Conservation (phyloP, 805 yeast species). For the Candida khao-thaluensis region DNA sequence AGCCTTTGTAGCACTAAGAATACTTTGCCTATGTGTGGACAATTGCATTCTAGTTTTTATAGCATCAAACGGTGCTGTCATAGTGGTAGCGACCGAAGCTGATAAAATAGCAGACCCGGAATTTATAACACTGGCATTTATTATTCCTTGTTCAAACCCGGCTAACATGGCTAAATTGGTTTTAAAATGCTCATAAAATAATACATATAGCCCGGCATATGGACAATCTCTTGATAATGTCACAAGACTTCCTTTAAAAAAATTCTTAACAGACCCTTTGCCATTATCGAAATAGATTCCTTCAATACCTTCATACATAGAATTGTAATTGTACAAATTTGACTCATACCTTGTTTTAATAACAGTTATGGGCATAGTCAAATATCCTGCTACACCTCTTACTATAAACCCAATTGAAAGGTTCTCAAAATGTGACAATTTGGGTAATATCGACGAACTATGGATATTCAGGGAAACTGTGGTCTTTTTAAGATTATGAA, state of each 20-base stretch:
- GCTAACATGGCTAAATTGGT: conserved; percentile 39
- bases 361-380: conserved; percentile 94
- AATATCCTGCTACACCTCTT: conserved; percentile 75
- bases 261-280: conserved; percentile 54
- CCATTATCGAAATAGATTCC: conserved; percentile 47
- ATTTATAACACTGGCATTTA: conserved; percentile 58
- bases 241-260: conserved; percentile 84
- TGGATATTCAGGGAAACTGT: neutral
- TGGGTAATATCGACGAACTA: conserved; percentile 50
- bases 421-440: conserved; percentile 66
- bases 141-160: neutral
- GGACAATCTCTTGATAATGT: conserved; percentile 93
- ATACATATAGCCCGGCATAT: conserved; percentile 88
- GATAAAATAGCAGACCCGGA: conserved; percentile 75
- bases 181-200: conserved; percentile 73
- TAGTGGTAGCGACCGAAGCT: conserved; percentile 74
- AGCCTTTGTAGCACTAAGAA: conserved; percentile 41
- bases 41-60: conserved; percentile 90
- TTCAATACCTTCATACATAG: conserved; percentile 58
- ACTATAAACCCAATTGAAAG: conserved; percentile 74
- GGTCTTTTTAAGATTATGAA: conserved; percentile 33
- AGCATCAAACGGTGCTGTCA: conserved; percentile 94
- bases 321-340: conserved; percentile 64
- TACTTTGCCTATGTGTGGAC: conserved; percentile 40
- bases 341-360: conserved; percentile 89